Base-by-base conservation (phyloP, 345 rosid genomes). In the Clausena lansium region DNA sequence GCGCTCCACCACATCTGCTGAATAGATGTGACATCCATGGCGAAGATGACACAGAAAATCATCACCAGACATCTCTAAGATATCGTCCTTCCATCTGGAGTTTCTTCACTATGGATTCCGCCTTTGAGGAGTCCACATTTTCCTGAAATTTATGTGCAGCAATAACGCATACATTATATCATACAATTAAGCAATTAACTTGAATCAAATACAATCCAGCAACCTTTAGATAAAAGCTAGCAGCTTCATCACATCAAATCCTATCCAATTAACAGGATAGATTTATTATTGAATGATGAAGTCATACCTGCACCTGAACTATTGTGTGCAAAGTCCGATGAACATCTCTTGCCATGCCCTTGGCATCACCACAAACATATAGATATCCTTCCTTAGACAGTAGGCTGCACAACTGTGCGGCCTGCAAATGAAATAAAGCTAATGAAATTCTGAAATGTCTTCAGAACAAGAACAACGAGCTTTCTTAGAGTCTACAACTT, bases 361-460 rank as follows among this genome's bases (percentile, higher is more conserved):
- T 92, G 79, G 97, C 95, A 88, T 92, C 97, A 79, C 97, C 97
- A 36, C 97, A 92, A 19, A 92, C 97, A 75, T 92, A 92, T 30
- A 91, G 45, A 76, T 92, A 91, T 22, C 85, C 93, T 79, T 84
- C 92, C 78, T 86, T 80, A 62, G 95, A 91, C 81, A 93, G 85
- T 84, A 90, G 32, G 79, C 64, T 77, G 86, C 88, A 84, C 38
- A 86, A 77, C 6, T 83, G 78, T n/a, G 80, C 71, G 15, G 88
- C 88, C 88, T 86, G 79, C 67, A 67, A 20, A 8, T 15, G 28
- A 39, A 55, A 67, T 27, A 38, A 28, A 57, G 20, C 30, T 39
- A 15, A 57, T 25, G 4, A 17, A 76, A 57, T 27, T 76, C 52
- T 15, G 66, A 36, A 67, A n/a, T 35, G 55, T 57, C 28, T 35